Percentiles rank a stretch among this genome's conserved stretches.
phyloP scores from a whole-genome alignment of 1,284 basidiomycete genomes.

The Trichosporon asahii region DNA sequence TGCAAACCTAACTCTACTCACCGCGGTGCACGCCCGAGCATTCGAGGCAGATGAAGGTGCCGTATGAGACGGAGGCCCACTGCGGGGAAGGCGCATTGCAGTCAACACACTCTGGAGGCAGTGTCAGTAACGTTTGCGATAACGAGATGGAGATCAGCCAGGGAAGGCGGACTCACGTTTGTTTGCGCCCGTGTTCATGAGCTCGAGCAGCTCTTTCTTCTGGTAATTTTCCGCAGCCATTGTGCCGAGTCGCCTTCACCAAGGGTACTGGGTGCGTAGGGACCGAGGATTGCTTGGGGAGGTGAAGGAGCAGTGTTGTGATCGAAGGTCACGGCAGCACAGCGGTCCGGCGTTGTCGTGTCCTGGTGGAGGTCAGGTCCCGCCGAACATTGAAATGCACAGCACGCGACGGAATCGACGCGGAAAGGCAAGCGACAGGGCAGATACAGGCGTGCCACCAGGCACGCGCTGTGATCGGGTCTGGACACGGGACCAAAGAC shows the following conservation, averaged over 20 bases:
- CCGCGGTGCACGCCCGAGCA: constrained; percentile 87
- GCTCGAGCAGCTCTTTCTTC: constrained; percentile 62
- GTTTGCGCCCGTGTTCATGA: constrained; percentile 70
- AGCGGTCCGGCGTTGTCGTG: not conserved
- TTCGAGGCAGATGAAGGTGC: constrained; percentile 82
- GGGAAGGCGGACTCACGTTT: constrained; percentile 53
- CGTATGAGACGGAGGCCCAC: constrained; percentile 69
- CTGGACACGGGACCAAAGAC: not conserved
- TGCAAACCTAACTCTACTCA: constrained; percentile 37
- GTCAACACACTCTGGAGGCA: constrained; percentile 62
- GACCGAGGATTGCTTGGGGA: not conserved
- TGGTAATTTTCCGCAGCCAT: constrained; percentile 62
- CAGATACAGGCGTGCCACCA: not conserved
- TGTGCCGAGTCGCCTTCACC: not conserved
- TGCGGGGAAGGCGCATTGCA: constrained; percentile 82
- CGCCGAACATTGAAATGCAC: not conserved
- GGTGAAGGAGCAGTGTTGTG: not conserved
- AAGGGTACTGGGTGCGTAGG: not conserved
- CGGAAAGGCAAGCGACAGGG: not conserved
- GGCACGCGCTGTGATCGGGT: not conserved
- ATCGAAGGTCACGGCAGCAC: not conserved
- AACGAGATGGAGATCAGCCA: not conserved
- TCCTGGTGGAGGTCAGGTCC: not conserved
- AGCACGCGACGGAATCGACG: not conserved
- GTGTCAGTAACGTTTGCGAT: not conserved